A percentile compares a stretch with the other conserved stretches of the same genome.
Evolutionary conservation across 371 early-diverging fungal species (phyloP).

Genomic region (Mucor indicus): DNA sequence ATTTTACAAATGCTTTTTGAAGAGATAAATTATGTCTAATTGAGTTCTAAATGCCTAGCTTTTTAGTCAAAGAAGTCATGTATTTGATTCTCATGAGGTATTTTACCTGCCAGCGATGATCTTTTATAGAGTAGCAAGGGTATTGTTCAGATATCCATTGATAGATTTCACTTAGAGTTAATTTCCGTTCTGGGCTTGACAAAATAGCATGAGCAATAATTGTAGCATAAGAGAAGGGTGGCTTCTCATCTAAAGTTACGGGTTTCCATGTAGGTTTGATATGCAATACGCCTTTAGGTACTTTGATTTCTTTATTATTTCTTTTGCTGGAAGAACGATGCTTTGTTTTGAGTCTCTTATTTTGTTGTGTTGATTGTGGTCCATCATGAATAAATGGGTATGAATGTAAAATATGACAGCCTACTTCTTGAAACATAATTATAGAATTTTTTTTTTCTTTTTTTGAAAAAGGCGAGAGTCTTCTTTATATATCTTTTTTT

Average conservation of each 20-base stretch:
- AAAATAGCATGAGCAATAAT: constrained; percentile 91
- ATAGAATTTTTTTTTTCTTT: not conserved
- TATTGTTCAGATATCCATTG: constrained; percentile 81
- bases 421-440: not conserved
- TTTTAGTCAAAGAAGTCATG: too few relatives aligned
- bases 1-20: constrained; percentile 90
- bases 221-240: constrained; percentile 89
- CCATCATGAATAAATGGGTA: constrained; percentile 13
- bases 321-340: not conserved
- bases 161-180: constrained; percentile 93
- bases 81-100: too few relatives aligned
- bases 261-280: constrained; percentile 46
- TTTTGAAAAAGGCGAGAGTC: not conserved
- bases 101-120: constrained; percentile 81
- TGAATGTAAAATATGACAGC: constrained; percentile 3
- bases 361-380: not conserved
- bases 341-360: not conserved
- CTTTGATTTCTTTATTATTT: not conserved
- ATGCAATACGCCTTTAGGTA: constrained; percentile 12
- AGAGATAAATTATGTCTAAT: constrained; percentile 1
- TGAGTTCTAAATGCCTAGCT: too few relatives aligned
- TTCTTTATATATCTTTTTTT: not conserved
- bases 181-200: constrained; percentile 61
- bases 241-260: constrained; percentile 54
- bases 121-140: constrained; percentile 73